Evolutionary conservation across 2,329 filamentous ascomycete genomes (phyloP).

Genomic region (Huntiella savannae): DNA sequence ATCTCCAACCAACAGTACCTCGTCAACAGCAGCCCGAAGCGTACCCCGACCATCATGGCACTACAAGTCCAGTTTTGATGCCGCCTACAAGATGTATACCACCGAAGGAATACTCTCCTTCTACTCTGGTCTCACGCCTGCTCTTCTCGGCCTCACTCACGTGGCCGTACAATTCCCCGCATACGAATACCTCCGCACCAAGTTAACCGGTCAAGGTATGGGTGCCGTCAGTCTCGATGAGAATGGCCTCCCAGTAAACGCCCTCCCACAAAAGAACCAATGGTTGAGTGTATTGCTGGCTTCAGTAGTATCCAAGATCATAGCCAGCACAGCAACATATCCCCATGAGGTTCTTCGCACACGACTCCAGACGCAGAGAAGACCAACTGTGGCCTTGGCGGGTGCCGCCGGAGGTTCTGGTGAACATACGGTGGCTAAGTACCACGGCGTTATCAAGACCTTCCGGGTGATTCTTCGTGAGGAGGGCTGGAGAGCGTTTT

Average conservation of each 20-base stretch:
- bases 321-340: constrained; percentile 88
- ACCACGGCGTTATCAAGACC: constrained; percentile 63
- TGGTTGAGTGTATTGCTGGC: constrained; percentile 73
- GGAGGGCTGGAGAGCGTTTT: constrained; percentile 92
- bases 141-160: constrained; percentile 77
- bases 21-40: too few relatives aligned
- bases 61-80: constrained; percentile 76
- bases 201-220: constrained; percentile 79
- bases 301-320: constrained; percentile 82
- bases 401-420: constrained; percentile 24
- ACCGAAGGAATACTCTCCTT: constrained; percentile 79
- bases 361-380: constrained; percentile 78
- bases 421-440: constrained; percentile 27
- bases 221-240: constrained; percentile 40
- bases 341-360: constrained; percentile 94
- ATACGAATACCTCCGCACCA: constrained; percentile 82
- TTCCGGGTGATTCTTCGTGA: constrained; percentile 70
- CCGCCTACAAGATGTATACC: constrained; percentile 86
- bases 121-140: constrained; percentile 85
- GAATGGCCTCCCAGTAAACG: constrained; percentile 11
- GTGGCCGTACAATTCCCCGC: constrained; percentile 94
- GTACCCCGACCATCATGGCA: constrained; percentile 45
- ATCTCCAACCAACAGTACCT: constrained; percentile 18
- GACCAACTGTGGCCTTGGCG: constrained; percentile 33
- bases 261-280: constrained; percentile 23